Conservation (phyloP, 257 asterid species). For the Fraxinus cuspidata region DNA sequence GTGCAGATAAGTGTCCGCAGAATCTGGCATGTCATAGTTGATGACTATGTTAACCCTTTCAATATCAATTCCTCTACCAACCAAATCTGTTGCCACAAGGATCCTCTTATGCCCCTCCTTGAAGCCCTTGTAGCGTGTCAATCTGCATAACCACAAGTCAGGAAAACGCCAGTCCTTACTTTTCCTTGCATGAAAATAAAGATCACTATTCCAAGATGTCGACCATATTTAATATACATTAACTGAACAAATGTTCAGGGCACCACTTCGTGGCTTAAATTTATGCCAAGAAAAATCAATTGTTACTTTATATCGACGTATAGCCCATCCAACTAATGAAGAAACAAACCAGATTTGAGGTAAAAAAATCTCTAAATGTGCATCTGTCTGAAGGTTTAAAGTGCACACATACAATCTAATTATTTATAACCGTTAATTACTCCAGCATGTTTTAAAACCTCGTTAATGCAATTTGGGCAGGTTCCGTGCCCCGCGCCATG, state of each 20-base stretch:
- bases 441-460: background rate
- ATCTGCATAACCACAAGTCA: slow-evolving; percentile 37
- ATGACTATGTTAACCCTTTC: slow-evolving; percentile 92
- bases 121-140: slow-evolving; percentile 84
- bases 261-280: background rate
- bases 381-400: background rate
- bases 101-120: slow-evolving; percentile 96
- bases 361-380: background rate
- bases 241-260: background rate
- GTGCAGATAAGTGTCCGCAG: slow-evolving; percentile 91
- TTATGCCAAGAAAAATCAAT: background rate
- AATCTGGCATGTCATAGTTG: slow-evolving; percentile 95
- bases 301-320: background rate
- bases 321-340: background rate
- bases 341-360: background rate
- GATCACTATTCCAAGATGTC: background rate
- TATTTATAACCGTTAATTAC: background rate
- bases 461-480: background rate
- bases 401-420: background rate
- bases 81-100: slow-evolving; percentile 91
- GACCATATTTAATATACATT: background rate
- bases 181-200: background rate
- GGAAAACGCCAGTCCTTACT: background rate
- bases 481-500: too few species aligned
- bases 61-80: slow-evolving; percentile 90